Base-by-base conservation (phyloP, 306 rosid species). In the Delonix regia region DNA sequence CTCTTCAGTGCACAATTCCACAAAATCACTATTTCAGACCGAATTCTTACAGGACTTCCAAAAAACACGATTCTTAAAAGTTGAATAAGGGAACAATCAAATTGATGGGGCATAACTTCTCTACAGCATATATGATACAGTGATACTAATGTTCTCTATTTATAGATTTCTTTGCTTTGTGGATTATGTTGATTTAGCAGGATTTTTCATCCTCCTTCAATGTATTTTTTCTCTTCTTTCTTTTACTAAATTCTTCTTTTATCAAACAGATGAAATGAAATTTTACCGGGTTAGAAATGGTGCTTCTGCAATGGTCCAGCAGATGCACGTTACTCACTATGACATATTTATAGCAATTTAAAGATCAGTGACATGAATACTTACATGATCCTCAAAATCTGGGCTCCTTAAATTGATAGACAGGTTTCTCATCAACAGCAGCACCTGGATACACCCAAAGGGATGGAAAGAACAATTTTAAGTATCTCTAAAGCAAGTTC, bases 331-430 rank as follows among this genome's bases (percentile, higher is more conserved):
- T 48, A 28, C 69, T 57, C 57, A 69, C 53, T 30, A 59, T 53
- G 60, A 19, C 24, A 82, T 38, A 65, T 38, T 76, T n/a, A 76
- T 18, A 57, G 49, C 62, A 80, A 63, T 68, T 28, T 45, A 57
- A 52, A 84, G 65, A 59, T 38, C 52, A 48, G 62, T 71, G 69
- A 22, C 52, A 74, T 4, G 57, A 73, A 83, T 57, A 86, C 97
- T 88, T 84, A 96, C 99, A 71, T 93, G 98, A 80, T 93, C 93
- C 87, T 93, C 97, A 55, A 96, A 96, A 57, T 89, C 97, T 0
- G 98, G 99, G 82, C 96, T 90, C 16, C 86, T 70, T 80, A 96
- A 86, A 85, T 96, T 96, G 85, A 91, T 88, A 65, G 99, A 90
- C 64, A 96, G 84, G 81, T 96, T 93, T 85, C 99, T 90, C 98